Conservation (phyloP, 2,329 filamentous ascomycete genomes). For the Xylariaceae sp. region DNA sequence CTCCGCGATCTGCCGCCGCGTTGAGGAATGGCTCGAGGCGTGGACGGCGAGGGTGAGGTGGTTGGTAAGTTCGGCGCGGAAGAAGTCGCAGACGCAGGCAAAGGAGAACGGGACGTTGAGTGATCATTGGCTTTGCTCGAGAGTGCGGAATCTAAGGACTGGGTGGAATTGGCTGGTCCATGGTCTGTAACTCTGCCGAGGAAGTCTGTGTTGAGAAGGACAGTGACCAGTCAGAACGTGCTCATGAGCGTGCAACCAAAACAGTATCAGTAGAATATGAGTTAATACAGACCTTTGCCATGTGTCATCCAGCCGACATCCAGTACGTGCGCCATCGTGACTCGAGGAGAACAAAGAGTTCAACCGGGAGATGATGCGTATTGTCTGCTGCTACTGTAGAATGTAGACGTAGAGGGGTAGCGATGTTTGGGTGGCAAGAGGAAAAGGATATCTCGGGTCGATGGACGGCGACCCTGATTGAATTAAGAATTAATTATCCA, state of each 20-base stretch:
- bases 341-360: background rate
- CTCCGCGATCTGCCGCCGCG: conserved; percentile 32
- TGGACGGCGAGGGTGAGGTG: conserved; percentile 21
- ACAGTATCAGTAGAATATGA: background rate
- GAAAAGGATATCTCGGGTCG: background rate
- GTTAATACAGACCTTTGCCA: conserved; percentile 62
- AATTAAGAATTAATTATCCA: background rate
- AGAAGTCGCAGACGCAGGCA: conserved; percentile 17
- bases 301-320: conserved; percentile 88
- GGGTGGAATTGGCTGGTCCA: conserved; percentile 19
- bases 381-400: background rate
- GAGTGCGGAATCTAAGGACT: conserved; percentile 17
- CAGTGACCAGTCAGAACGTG: background rate
- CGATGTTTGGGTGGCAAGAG: background rate
- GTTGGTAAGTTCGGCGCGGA: conserved; percentile 16
- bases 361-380: background rate
- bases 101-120: conserved; percentile 15
- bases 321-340: conserved; percentile 70
- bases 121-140: conserved; percentile 28
- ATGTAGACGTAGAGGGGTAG: background rate
- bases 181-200: conserved; percentile 24
- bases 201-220: conserved; percentile 21
- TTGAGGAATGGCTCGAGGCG: conserved; percentile 26
- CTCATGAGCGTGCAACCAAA: background rate
- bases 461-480: background rate